Base-by-base conservation (phyloP, 371 early-diverging fungal species). In the Phascolomyces articulosus region DNA sequence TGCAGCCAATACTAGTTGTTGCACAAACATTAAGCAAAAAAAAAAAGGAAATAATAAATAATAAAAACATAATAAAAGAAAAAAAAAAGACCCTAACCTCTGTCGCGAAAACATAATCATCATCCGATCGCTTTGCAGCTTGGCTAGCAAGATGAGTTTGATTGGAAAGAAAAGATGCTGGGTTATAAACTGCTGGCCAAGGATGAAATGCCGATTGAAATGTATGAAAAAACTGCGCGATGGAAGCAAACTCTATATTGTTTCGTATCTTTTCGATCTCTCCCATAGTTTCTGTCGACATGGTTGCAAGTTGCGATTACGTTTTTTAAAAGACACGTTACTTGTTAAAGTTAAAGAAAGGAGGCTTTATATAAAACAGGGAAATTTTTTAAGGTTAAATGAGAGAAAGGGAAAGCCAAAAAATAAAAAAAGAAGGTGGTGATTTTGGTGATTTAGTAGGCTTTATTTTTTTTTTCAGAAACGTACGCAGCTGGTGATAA, bases 161-260 rank as follows among this genome's bases (percentile, higher is more conserved):
- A 23, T 57, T 63, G n/a, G 58, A 49, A 28, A 64, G 40, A 16
- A 48, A 40, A 47, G 55, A 47, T 56, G 64, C 63, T 58, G 53
- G 64, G 47, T 62, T 61, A 40, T 47, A 57, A 24, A 27, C 44
- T n/a, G 48, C 58, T 49, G 74, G 80, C 79, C 79, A 78, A 40
- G 82, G 79, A 11, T 59, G 68, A 55, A 78, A 77, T 2, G 83
- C 83, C n/a, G 73, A 60, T 62, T 74, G 72, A 57, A 76, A 79
- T 8, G 75, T 76, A 51, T 81, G 77, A 15, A 80, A 73, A 62
- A 81, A 79, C 62, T 83, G 80, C 8, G 77, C 57, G 28, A 73
- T 68, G 55, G 80, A 69, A 67, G 85, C 83, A 68, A 82, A 82
- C 34, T 79, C 72, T 55, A 78, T 68, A 71, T 81, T 78, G 58